Evolutionary conservation across 768 basidiomycete species (phyloP), one percentile per base, ranked within the genome.

Genomic region (Kwoniella botswanensis): DNA sequence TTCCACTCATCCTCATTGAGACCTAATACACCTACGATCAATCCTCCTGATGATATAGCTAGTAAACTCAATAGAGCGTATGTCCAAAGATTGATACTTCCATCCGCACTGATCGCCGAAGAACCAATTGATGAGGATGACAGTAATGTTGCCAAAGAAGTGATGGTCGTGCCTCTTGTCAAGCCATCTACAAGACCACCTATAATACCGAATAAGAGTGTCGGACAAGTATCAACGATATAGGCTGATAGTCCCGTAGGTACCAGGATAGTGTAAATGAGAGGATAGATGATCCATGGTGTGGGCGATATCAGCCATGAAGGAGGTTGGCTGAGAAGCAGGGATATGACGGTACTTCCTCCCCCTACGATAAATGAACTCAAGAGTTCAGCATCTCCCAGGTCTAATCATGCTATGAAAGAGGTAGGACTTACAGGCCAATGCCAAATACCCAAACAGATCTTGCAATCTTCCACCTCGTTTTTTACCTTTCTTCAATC

Each of bases 241-340:
- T 70, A 76, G n/a, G 35, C 22, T 15, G 73, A 67, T 6, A 81
- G 43, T 18, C 74, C 67, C 13, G 79, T 75, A n/a, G 74, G 73
- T 43, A 76, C 46, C 6, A 81, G 70, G 21, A 76, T 66, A 54
- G 73, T 61, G 62, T 79, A 81, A 22, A 73, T 54, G 13, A 71
- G 22, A 21, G 60, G 26, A 59, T 81, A 81, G 65, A 77, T 73
- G 21, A 74, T 59, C 79, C 79, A 81, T 21, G 79, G 76, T 12
- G 73, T 72, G 17, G 76, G 70, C 2, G 76, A 77, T n/a, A 79
- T 35, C 9, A 81, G 69, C 79, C 79, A 81, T 43, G 74, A 59
- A 0, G 79, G 79, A 7, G 78, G 78, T 63, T 76, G 76, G 13
- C 59, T 54, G 12, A 79, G 70, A 0, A 81, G 65, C 6, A 81